Base-by-base conservation (phyloP, 164 flowering plant genomes). In the Paratinospora sagittata region DNA sequence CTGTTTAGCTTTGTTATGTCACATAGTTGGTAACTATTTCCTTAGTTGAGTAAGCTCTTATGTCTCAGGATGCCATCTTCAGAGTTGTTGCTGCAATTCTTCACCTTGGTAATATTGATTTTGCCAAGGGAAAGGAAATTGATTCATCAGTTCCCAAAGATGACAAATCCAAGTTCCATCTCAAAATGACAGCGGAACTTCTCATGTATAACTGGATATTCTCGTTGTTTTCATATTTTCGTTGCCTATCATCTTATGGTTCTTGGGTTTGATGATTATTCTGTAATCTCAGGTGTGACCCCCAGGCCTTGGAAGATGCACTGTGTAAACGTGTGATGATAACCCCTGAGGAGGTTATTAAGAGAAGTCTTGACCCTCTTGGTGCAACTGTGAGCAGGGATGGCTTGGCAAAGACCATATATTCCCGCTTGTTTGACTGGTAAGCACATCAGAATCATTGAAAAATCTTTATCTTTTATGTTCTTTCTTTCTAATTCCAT, bases 401-500 rank as follows among this genome's bases (percentile, higher is more conserved):
- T 82, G 97, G 97, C 52, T 84, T 94, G 65, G 98, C 97, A 16
- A 94, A 92, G 82, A 92, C 96, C 27, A 80, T 92, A 74, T 94
- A 94, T 78, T 89, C 92, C 17, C 92, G 89, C 49, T 78, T 93
- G 75, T 93, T 93, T 84, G 89, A 93, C 73, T 93, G 98, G 98
- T 91, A 79, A 72, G 70, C 19, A 67, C 58, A 16, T 52, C 72
- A 41, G 21, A 24, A 68, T 71, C 30, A 68, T 68, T 24, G 3
- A 2, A 24, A 8, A 61, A 17, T 24, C n/a, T n/a, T n/a, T n/a
- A n/a, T n/a, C 7, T 41, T 23, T 60, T 52, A 19, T n/a, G 19
- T 70, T n/a, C 30, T 26, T 37, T 65, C 30, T 36, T 34, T 39
- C n/a, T 2, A 34, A 27, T n/a, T 16, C 37, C 23, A 34, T 45